phyloP scores from a whole-genome alignment of 495 filamentous ascomycete species.

The Daldinia grandis region DNA sequence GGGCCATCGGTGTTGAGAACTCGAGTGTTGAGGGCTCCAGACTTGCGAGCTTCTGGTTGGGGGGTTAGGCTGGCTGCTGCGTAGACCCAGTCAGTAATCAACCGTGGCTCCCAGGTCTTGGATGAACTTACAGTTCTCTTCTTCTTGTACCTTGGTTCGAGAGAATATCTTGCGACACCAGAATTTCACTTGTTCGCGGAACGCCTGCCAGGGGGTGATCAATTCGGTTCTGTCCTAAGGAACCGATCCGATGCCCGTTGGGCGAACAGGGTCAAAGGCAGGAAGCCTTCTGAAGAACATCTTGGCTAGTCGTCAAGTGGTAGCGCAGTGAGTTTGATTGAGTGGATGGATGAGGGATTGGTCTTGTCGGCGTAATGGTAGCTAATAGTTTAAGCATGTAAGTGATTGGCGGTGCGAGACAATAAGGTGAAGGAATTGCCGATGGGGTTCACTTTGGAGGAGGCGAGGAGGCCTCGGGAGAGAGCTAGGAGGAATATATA shows the following conservation, averaged over 20 bases:
- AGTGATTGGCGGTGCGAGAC: background rate
- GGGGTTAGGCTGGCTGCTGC: background rate
- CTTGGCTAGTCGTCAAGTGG: background rate
- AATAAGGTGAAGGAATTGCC: background rate
- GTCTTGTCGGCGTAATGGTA: background rate
- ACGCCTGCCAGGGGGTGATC: background rate
- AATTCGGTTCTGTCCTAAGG: slow-evolving; percentile 8
- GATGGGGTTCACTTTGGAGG: background rate
- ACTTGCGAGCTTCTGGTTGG: background rate
- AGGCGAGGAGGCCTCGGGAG: background rate
- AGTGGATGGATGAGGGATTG: background rate
- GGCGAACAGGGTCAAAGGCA: background rate
- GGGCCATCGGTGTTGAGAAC: background rate
- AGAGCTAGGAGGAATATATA: background rate
- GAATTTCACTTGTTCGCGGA: background rate
- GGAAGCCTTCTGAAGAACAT: slow-evolving; percentile 1
- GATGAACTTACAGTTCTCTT: background rate
- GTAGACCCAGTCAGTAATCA: background rate
- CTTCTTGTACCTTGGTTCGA: background rate
- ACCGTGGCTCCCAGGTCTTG: background rate
- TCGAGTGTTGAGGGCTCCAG: background rate
- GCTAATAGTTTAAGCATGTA: background rate
- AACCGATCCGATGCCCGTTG: slow-evolving; percentile 10
- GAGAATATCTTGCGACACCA: background rate
- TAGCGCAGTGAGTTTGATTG: background rate